These are phyloP conservation scores for Candida gorgasii DNA, from an alignment of 805 yeast species.

Conservation along the genomic window DNA sequence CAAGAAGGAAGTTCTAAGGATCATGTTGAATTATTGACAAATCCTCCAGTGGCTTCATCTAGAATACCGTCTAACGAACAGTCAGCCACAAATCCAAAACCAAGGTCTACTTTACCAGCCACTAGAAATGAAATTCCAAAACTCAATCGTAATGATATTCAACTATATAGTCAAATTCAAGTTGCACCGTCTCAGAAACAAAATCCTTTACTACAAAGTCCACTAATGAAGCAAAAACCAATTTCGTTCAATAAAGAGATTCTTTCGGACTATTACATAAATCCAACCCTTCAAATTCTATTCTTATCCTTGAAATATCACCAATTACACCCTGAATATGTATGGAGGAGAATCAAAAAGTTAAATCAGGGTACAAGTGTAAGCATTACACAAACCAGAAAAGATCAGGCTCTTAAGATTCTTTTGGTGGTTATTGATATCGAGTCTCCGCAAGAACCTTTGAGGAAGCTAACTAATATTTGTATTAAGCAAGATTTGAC, in stretches of 20 bases:
- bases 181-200: constrained; percentile 71
- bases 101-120: not conserved
- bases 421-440: constrained; percentile 66
- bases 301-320: constrained; percentile 72
- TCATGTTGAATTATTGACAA: no score
- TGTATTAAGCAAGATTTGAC: constrained; percentile 52
- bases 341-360: constrained; percentile 54
- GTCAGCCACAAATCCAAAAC: not conserved
- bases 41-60: not conserved
- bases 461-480: constrained; percentile 48
- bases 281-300: constrained; percentile 53
- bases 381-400: constrained; percentile 21
- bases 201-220: constrained; percentile 61
- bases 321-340: constrained; percentile 74
- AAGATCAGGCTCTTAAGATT: constrained; percentile 50
- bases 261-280: constrained; percentile 62
- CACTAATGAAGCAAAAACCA: constrained; percentile 49
- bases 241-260: constrained; percentile 58
- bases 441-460: constrained; percentile 51
- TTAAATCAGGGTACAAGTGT: constrained; percentile 34
- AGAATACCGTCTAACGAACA: not conserved
- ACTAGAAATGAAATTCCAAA: not conserved
- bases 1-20: no score
- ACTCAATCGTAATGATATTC: constrained; percentile 10
- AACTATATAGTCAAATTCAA: constrained; percentile 32